Evolutionary conservation across 164 flowering plant genomes (phyloP).

Genomic region (Sextonia rubra): DNA sequence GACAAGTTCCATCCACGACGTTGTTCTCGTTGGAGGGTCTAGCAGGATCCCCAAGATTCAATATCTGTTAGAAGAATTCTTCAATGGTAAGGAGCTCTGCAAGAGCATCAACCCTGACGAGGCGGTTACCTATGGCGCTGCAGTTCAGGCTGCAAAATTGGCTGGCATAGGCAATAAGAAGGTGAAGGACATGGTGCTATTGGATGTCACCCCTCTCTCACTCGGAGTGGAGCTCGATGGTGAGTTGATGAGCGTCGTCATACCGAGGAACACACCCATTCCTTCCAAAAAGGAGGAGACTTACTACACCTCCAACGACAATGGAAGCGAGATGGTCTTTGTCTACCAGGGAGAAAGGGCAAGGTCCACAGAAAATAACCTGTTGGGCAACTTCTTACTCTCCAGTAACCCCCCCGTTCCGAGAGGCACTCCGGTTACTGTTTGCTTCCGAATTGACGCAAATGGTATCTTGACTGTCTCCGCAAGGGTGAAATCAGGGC

Average conservation of each 20-base stretch:
- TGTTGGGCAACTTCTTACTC: slow-evolving; percentile 49
- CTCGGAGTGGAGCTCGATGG: slow-evolving; percentile 48
- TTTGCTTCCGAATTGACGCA: slow-evolving; percentile 54
- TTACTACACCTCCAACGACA: slow-evolving; percentile 45
- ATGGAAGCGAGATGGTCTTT: slow-evolving; percentile 43
- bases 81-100: slow-evolving; percentile 60
- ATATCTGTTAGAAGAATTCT: slow-evolving; percentile 52
- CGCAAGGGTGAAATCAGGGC: slow-evolving; percentile 51
- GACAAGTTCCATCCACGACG: slow-evolving; percentile 39
- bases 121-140: slow-evolving; percentile 65
- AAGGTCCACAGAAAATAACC: slow-evolving; percentile 48
- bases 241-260: slow-evolving; percentile 49
- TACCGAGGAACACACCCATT: slow-evolving; percentile 54
- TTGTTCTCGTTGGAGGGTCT: slow-evolving; percentile 61
- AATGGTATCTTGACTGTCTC: slow-evolving; percentile 59
- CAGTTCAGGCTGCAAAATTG: slow-evolving; percentile 59
- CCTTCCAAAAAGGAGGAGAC: slow-evolving; percentile 50
- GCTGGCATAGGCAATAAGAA: slow-evolving; percentile 39
- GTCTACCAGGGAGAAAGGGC: slow-evolving; percentile 66
- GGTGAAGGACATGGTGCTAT: slow-evolving; percentile 42
- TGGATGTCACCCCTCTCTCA: slow-evolving; percentile 56
- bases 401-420: slow-evolving; percentile 60
- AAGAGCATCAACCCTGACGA: slow-evolving; percentile 64
- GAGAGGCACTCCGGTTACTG: slow-evolving; percentile 45
- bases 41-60: slow-evolving; percentile 58